Base-by-base conservation (phyloP, 129 eudicot species). In the Lactuca saligna region DNA sequence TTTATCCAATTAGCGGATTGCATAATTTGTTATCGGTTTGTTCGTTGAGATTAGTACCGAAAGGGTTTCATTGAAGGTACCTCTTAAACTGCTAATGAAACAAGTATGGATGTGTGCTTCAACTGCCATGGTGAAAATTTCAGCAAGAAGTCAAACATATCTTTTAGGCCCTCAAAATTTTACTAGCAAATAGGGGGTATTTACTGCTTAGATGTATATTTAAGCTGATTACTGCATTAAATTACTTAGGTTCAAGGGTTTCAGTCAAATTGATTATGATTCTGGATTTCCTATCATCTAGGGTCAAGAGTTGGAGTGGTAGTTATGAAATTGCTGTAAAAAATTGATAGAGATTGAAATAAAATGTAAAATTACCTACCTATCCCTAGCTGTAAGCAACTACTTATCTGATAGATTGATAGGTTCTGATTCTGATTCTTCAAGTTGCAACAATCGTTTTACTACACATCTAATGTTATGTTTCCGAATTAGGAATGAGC, bases 81-180 rank as follows among this genome's bases (percentile, higher is more conserved):
- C 11, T 59, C 25, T n/a, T 12, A 14, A 33, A 59, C n/a, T 59
- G 48, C n/a, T 8, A 33, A n/a, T 60, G 65, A 16, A 12, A 35
- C 41, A 55, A 14, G 57, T 39, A 46, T 66, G 57, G 14, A 50
- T 66, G 59, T 66, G 34, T 67, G 14, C 17, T 53, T 51, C 61
- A 32, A 32, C 61, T 8, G 61, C 61, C 49, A 51, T 67, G 5
- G 59, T 54, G 8, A 31, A 57, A 57, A 16, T 57, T 57, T 57
- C 39, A 57, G 61, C 6, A 57, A 29, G 62, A 10, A 3, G 39
- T 57, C 39, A 38, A 54, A 68, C 20, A 9, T 35, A 17, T 54
- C 11, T 69, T 67, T 53, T 14, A 34, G 48, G 8, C 46, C 31
- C 39, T 7, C n/a, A 29, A 11, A 48, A 31, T 49, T 13, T 50